Evolutionary conservation across 257 asterid species (phyloP).

Genomic region (Thymus quinquecostatus): DNA sequence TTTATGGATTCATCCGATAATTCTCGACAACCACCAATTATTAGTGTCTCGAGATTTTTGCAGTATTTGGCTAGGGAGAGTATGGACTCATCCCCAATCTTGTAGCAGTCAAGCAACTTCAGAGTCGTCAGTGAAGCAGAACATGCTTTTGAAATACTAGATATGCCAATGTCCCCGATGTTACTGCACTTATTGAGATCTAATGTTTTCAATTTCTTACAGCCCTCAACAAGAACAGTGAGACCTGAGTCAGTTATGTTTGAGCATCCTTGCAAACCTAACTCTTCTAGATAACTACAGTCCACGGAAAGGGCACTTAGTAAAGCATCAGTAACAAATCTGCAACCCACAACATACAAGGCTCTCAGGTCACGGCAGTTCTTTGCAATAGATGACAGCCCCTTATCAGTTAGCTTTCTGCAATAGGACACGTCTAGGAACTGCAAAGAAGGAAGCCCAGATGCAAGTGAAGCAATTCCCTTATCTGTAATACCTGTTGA

Average conservation of each 20-base stretch:
- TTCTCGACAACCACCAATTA: slow-evolving; percentile 85
- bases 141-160: slow-evolving; percentile 63
- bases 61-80: slow-evolving; percentile 63
- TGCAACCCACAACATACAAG: slow-evolving; percentile 75
- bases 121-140: slow-evolving; percentile 62
- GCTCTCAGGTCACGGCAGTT: slow-evolving; percentile 70
- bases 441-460: slow-evolving; percentile 65
- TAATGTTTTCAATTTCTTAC: slow-evolving; percentile 64
- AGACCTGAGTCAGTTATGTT: slow-evolving; percentile 77
- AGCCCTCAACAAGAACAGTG: slow-evolving; percentile 70
- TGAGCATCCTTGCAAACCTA: slow-evolving; percentile 78
- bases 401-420: slow-evolving; percentile 85
- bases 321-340: slow-evolving; percentile 69
- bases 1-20: slow-evolving; percentile 68
- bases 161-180: slow-evolving; percentile 68
- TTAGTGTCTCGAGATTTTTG: slow-evolving; percentile 64
- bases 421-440: slow-evolving; percentile 85
- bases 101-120: slow-evolving; percentile 78
- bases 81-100: slow-evolving; percentile 72
- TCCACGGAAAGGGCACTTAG: slow-evolving; percentile 65
- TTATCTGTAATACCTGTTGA: slow-evolving; percentile 78
- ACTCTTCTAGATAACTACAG: slow-evolving; percentile 72
- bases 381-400: slow-evolving; percentile 69
- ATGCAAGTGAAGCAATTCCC: slow-evolving; percentile 70
- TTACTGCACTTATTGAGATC: slow-evolving; percentile 84